Base-by-base conservation (phyloP, 2,329 filamentous ascomycete species). In the Trichoderma lentiforme region DNA sequence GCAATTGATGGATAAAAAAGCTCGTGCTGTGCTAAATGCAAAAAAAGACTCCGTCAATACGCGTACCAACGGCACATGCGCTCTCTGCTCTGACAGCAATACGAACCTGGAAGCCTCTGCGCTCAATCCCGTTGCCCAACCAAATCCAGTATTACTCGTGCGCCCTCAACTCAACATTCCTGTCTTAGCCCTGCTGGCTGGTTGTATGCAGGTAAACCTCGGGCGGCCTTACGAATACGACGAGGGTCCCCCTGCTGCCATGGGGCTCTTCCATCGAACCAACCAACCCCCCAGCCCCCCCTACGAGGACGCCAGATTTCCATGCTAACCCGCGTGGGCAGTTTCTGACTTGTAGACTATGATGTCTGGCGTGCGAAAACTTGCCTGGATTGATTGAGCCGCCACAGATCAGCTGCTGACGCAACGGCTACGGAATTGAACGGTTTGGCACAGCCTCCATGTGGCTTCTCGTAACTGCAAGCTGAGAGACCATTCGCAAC, bases 371-470 rank as follows among this genome's bases (percentile, higher is more conserved):
- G 34, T 7, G 21, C 15, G 8, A 15, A 34, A 34, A 32, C 56
- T 18, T 32, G 56, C n/a, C 36, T 39, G 15, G 36, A 58, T 21
- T 9, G 24, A 32, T 12, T 34, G 30, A 60, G 15, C 65, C 65
- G 65, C 65, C 65, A 60, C 66, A 61, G 66, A 69, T 69, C 66
- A 68, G 65, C 66, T 18, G 66, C 66, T 69, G 66, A 69, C 66
- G 66, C 66, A 60, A 67, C 24, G 47, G 47, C 64, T 28, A 36
- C 43, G 47, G 32, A 67, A 24, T 39, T 43, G 7, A 28, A 18
- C 11, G 14, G 6, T 21, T n/a, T 24, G 56, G 8, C 66, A 69
- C 66, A 51, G 66, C 66, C 66, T 61, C 66, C 28, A 21, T 60
- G 56, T 60, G 36, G 65, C 65, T 61, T 32, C 56, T 60, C 56